Evolutionary conservation across 352 stramenopile species (phyloP), one percentile per base, ranked within the genome.

Genomic region (Phytophthora crassamura): DNA sequence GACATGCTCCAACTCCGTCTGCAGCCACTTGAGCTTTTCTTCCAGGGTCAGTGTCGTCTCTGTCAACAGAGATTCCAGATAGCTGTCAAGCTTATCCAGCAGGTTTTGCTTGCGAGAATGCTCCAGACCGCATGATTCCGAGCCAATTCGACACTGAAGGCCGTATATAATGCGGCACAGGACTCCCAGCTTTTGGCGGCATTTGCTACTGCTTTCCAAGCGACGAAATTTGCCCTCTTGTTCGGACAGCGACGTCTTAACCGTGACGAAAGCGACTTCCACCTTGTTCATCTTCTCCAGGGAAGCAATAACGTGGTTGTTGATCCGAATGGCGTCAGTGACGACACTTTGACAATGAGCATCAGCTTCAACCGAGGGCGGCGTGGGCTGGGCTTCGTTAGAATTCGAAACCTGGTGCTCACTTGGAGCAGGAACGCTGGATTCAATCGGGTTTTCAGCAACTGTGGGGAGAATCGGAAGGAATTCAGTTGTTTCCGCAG

Each of bases 101-200:
- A 85, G 49, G 10, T 69, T 49, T 40, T 77, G 57, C 33, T 72
- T 72, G 9, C 28, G 47, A 20, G 50, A 40, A 1, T 71, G 45
- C 2, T 59, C 20, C 42, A 82, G 15, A 0, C 36, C 28, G 43
- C 61, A 77, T 10, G 45, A 59, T 16, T 41, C 33, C 16, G 72
- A 75, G 30, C 64, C 49, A n/a, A 85, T 42, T 34, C 58, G 58
- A 33, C 65, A 79, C 51, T 85, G 76, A 36, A 85, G 50, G 35
- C 75, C 57, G 50, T 75, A 72, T 16, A 69, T 49, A 39, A 72
- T 38, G 16, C 48, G 53, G 14, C 67, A 80, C 25, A 82, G 35
- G 9, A 56, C 52, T 42, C 65, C 55, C 46, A 85, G 40, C 30
- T 64, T 72, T 14, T 22, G 47, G 7, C 62, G 50, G 12, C 41